Conservation (phyloP, 2,329 filamentous ascomycete species). For the Aspergillus felis region DNA sequence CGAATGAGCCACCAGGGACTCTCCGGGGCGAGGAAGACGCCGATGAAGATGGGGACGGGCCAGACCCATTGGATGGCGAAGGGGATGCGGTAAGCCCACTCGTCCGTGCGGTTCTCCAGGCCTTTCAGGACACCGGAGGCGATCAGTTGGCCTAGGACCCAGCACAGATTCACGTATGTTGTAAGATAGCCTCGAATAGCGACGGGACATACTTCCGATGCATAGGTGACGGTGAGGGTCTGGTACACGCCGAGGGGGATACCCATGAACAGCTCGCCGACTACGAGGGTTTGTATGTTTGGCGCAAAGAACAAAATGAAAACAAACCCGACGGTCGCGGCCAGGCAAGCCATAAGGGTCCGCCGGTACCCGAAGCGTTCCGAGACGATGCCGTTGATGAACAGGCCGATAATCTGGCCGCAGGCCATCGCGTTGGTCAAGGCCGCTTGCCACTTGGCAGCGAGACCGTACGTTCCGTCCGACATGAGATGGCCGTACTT, state of each 20-base stretch:
- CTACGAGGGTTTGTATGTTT: conserved; percentile 45
- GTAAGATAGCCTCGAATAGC: conserved; percentile 44
- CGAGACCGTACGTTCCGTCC: conserved; percentile 28
- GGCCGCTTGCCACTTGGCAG: conserved; percentile 42
- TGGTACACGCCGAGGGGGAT: conserved; percentile 52
- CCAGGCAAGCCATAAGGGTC: conserved; percentile 47
- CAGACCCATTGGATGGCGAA: conserved; percentile 53
- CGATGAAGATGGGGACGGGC: conserved; percentile 48
- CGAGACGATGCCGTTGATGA: conserved; percentile 49
- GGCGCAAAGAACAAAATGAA: conserved; percentile 51
- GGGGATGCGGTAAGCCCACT: conserved; percentile 52
- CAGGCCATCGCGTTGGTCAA: conserved; percentile 39
- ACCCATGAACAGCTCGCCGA: conserved; percentile 49
- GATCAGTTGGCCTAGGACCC: conserved; percentile 51
- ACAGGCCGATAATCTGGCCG: conserved; percentile 48
- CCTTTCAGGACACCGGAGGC: conserved; percentile 49
- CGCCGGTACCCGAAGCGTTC: conserved; percentile 52
- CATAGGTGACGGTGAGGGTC: conserved; percentile 46
- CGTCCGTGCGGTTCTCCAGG: conserved; percentile 43
- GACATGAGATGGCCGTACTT: conserved; percentile 36
- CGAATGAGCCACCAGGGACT: conserved; percentile 52
- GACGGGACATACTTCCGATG: conserved; percentile 46
- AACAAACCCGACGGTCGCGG: conserved; percentile 45
- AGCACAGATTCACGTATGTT: conserved; percentile 46
- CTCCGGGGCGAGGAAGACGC: conserved; percentile 47